A percentile compares a stretch with the other conserved stretches of the same genome.
Evolutionary conservation across 257 asterid genomes (phyloP).

Genomic region (Fraxinus cuspidata): DNA sequence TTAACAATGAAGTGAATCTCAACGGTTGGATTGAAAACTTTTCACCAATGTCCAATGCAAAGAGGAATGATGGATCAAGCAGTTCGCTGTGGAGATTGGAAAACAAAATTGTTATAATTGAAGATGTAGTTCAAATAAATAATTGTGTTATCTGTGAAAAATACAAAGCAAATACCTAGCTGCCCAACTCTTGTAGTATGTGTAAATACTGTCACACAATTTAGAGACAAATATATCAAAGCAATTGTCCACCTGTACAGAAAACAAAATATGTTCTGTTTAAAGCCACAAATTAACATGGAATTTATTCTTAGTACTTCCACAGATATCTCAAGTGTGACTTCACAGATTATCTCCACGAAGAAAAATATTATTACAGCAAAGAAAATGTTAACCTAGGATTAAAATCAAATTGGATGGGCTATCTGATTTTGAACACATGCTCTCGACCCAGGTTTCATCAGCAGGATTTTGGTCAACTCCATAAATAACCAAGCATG

Average conservation of each 20-base stretch:
- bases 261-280: slow-evolving; percentile 1
- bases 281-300: background rate
- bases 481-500: background rate
- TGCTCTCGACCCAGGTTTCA: background rate
- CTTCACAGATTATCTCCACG: background rate
- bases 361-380: background rate
- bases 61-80: slow-evolving; percentile 94
- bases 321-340: background rate
- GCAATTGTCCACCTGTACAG: slow-evolving; percentile 88
- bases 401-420: background rate
- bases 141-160: background rate
- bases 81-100: slow-evolving; percentile 65
- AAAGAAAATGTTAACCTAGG: background rate
- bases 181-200: slow-evolving; percentile 97
- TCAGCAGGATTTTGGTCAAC: background rate
- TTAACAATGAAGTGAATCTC: slow-evolving; percentile 75
- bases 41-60: slow-evolving; percentile 86
- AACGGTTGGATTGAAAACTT: slow-evolving; percentile 84
- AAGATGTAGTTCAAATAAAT: slow-evolving; percentile 10
- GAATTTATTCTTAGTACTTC: background rate
- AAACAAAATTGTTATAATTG: slow-evolving; percentile 18
- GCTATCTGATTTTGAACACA: background rate
- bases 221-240: slow-evolving; percentile 88
- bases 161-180: slow-evolving; percentile 60
- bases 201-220: slow-evolving; percentile 77